Base-by-base conservation (phyloP, 2,329 filamentous ascomycete species). In the Scorias spongiosa region DNA sequence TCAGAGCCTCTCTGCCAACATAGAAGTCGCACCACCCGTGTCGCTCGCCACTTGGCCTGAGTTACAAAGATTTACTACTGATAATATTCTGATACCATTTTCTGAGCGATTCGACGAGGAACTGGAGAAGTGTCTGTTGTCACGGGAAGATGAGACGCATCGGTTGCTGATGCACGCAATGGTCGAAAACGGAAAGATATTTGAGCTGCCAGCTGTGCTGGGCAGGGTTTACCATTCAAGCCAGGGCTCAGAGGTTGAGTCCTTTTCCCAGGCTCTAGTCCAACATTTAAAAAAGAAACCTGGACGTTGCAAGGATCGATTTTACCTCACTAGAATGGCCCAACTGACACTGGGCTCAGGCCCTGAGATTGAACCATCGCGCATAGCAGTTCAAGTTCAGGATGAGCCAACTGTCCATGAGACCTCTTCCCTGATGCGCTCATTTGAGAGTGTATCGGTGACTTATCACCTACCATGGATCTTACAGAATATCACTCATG, bases 281-380 rank as follows among this genome's bases (percentile, higher is more conserved):
- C 75, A 80, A 44, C 78, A 81, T 41, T 72, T 95, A 51, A 68
- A 44, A 10, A 29, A 37, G 61, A 41, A 64, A 65, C 10, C 62
- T 70, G 66, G 57, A 61, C 56, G 62, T 62, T 95, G 87, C 88
- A 80, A 81, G 48, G 86, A 95, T 58, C 76, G 79, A 15, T 93
- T 89, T 55, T 71, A 82, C 1, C 66, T 95, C 26, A 91, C 83
- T 0, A 84, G 88, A 51, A 64, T 86, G 2, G 79, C 81, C 1
- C 82, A 86, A 46, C 79, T 80, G 44, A 78, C 82, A 0, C 87
- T 86, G 57, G 70, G 67, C 5, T 57, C 56, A 1, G 54, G 75
- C 1, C 51, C 63, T 0, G 64, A 66, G 1, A 61, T 84, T 1
- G 75, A 86, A 44, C 52, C 69, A 2, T 74, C 79, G 41, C 74